Percentiles rank a stretch among this genome's conserved stretches.
Conservation (phyloP, 257 asterid genomes). For the Catharanthus roseus region DNA sequence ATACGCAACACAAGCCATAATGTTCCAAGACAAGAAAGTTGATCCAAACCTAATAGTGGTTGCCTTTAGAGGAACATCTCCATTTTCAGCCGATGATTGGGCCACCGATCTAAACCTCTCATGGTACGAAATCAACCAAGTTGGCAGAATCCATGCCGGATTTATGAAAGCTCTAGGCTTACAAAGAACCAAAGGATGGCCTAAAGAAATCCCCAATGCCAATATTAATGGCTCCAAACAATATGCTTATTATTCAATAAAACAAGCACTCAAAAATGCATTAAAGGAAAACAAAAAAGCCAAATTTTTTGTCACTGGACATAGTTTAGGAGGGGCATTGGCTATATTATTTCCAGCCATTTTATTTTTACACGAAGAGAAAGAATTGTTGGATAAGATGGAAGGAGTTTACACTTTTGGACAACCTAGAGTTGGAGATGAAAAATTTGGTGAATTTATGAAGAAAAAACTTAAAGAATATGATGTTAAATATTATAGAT, state of each 20-base stretch:
- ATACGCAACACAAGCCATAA: constrained; percentile 39
- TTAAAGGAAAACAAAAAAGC: constrained; percentile 29
- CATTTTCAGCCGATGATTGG: constrained; percentile 50
- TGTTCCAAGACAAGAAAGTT: constrained; percentile 35
- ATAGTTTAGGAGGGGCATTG: constrained; percentile 73
- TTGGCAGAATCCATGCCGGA: constrained; percentile 57
- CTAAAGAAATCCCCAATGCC: constrained; percentile 25
- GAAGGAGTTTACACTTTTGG: constrained; percentile 81
- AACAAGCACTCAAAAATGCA: constrained; percentile 36
- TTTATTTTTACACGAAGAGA: constrained; percentile 48
- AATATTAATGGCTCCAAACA: constrained; percentile 16
- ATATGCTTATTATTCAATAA: constrained; percentile 51
- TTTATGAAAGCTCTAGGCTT: constrained; percentile 64
- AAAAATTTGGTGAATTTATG: constrained; percentile 59
- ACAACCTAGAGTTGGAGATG: constrained; percentile 76
- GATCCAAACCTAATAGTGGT: constrained; percentile 40
- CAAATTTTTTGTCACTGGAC: constrained; percentile 56
- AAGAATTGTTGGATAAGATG: constrained; percentile 34
- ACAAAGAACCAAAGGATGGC: constrained; percentile 49
- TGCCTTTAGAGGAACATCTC: constrained; percentile 64
- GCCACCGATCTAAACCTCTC: constrained; percentile 56
- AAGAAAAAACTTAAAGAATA: constrained; percentile 30
- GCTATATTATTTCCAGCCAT: constrained; percentile 46
- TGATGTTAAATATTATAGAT: constrained; percentile 43
- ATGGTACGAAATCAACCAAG: constrained; percentile 44